These are phyloP conservation scores for Allantophomopsis cytisporea DNA, from an alignment of 2,329 filamentous ascomycete species.

Conservation along the genomic window DNA sequence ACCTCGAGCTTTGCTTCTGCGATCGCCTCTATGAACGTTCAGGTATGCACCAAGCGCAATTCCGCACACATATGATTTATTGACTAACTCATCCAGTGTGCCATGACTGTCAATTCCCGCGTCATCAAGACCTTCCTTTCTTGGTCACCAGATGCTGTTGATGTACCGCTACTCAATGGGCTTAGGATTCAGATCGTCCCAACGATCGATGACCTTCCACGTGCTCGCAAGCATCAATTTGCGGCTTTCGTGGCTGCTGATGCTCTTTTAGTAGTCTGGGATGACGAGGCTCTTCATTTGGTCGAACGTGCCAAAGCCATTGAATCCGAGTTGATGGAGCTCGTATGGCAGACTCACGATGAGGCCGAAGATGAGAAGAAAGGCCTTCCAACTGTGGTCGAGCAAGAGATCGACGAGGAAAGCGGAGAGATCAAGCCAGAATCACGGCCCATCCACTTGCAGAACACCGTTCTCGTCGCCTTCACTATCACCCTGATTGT, in stretches of 20 bases:
- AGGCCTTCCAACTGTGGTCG: slow-evolving; percentile 27
- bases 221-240: slow-evolving; percentile 66
- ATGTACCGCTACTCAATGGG: slow-evolving; percentile 64
- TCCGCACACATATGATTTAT: slow-evolving; percentile 14
- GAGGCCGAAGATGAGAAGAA: slow-evolving; percentile 42
- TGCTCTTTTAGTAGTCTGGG: slow-evolving; percentile 65
- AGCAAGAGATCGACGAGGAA: slow-evolving; percentile 56
- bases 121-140: slow-evolving; percentile 68
- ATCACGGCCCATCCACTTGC: slow-evolving; percentile 50
- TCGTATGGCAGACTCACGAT: slow-evolving; percentile 55
- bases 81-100: slow-evolving; percentile 33
- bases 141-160: slow-evolving; percentile 58
- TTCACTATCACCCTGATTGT: slow-evolving; percentile 53
- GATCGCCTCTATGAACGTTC: slow-evolving; percentile 57
- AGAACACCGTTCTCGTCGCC: slow-evolving; percentile 56
- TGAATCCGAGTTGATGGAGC: slow-evolving; percentile 63
- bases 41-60: slow-evolving; percentile 27
- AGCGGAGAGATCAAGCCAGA: slow-evolving; percentile 53
- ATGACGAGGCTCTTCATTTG: slow-evolving; percentile 63
- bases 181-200: slow-evolving; percentile 66
- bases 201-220: slow-evolving; percentile 54
- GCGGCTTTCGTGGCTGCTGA: slow-evolving; percentile 66
- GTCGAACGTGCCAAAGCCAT: slow-evolving; percentile 57
- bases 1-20: slow-evolving; percentile 50
- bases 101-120: slow-evolving; percentile 70